Conservation (phyloP, 495 filamentous ascomycete genomes). For the Daldinia vernicosa region DNA sequence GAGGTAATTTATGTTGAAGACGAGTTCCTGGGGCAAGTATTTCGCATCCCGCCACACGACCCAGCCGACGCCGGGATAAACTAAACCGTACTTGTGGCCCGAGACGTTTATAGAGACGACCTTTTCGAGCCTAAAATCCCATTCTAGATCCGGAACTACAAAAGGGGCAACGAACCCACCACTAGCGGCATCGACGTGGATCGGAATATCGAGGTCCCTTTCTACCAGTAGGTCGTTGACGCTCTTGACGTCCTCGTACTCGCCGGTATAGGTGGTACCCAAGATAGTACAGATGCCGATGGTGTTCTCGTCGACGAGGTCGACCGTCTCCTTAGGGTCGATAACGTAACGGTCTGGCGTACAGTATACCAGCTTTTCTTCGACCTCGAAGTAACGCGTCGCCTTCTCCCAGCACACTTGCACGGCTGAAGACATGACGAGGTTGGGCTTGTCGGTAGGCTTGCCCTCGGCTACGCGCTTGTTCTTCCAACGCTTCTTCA, state of each 20-base stretch:
- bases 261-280: conserved; percentile 93
- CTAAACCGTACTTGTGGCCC: conserved; percentile 81
- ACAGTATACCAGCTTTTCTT: conserved; percentile 89
- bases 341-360: conserved; percentile 83
- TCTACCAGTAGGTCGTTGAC: conserved; percentile 84
- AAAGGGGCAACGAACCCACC: conserved; percentile 94
- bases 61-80: conserved; percentile 95
- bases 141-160: conserved; percentile 77
- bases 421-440: conserved; percentile 91
- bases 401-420: conserved; percentile 98
- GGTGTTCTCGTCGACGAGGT: conserved; percentile 92
- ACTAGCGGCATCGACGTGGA: conserved; percentile 90
- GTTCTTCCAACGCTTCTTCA: conserved; percentile 96
- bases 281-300: conserved; percentile 92
- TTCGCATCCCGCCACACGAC: conserved; percentile 86
- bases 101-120: conserved; percentile 93
- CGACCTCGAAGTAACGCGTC: conserved; percentile 91
- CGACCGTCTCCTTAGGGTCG: conserved; percentile 82
- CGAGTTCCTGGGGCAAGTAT: conserved; percentile 85
- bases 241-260: conserved; percentile 91
- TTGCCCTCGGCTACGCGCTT: conserved; percentile 80
- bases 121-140: conserved; percentile 88
- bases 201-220: conserved; percentile 76
- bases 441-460: conserved; percentile 78
- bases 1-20: conserved; percentile 98